A percentile compares a stretch with the other conserved stretches of the same genome.
Evolutionary conservation across 371 early-diverging fungal species (phyloP).

Genomic region (Mortierella sp.): DNA sequence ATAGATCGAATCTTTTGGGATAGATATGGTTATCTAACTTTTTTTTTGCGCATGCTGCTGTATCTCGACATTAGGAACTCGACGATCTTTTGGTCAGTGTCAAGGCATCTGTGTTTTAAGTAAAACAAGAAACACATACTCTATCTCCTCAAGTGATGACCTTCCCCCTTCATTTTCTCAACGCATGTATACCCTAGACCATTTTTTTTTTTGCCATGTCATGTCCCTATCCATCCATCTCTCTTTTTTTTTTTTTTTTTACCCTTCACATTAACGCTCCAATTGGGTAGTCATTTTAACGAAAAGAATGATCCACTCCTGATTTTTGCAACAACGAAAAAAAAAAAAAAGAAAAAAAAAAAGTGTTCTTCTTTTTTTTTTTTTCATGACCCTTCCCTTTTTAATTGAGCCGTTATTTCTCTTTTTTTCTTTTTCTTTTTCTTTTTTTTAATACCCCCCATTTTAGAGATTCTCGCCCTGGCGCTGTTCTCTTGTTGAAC

Average conservation of each 20-base stretch:
- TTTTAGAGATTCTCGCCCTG: too few species aligned
- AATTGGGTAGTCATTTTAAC: neutral
- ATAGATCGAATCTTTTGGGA: neutral
- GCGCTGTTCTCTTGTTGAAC: neutral
- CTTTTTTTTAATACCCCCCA: neutral
- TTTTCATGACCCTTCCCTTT: neutral
- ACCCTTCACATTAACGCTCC: neutral
- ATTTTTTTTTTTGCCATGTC: neutral
- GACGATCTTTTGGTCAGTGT: slow-evolving; percentile 51
- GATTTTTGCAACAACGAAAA: neutral
- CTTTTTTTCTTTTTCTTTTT: neutral
- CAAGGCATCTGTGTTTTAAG: slow-evolving; percentile 36
- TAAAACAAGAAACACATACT: too few species aligned
- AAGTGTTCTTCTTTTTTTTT: too few species aligned
- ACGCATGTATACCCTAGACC: neutral
- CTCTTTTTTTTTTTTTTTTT: neutral
- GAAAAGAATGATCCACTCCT: neutral
- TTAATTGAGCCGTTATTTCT: too few species aligned
- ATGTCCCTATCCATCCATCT: neutral
- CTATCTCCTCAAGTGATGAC: neutral
- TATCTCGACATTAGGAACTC: slow-evolving; percentile 33
- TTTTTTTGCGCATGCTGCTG: neutral
- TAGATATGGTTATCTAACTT: neutral
- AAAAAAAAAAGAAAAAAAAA: neutral
- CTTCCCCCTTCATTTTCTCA: neutral